A percentile compares a stretch with the other conserved stretches of the same genome.
These are phyloP conservation scores for Umbelopsis sp. DNA, from an alignment of 192 early-diverging fungal species.

Conservation along the genomic window DNA sequence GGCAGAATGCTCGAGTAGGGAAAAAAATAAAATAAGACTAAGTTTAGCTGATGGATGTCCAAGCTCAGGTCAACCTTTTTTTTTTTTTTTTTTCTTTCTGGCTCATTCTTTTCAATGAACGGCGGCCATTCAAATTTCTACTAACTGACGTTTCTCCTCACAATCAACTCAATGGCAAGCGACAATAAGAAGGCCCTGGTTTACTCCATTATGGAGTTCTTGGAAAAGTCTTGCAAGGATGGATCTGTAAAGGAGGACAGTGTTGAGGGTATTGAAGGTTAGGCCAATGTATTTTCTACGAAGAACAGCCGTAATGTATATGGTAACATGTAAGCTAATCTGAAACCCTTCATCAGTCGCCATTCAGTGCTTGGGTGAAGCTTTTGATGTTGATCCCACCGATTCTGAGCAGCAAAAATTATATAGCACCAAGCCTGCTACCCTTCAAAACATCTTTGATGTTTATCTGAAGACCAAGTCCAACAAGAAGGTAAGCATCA, in stretches of 20 bases:
- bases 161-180: slow-evolving; percentile 26
- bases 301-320: too few relatives aligned
- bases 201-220: slow-evolving; percentile 83
- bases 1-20: too few relatives aligned
- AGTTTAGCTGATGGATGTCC: too few relatives aligned
- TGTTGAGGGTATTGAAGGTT: slow-evolving; percentile 80
- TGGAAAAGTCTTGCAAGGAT: slow-evolving; percentile 66
- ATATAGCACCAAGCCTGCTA: slow-evolving; percentile 87
- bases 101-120: background rate
- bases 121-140: background rate
- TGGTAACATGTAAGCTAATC: too few relatives aligned
- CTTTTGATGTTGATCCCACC: slow-evolving; percentile 83
- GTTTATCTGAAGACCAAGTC: slow-evolving; percentile 83
- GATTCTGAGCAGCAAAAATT: slow-evolving; percentile 65
- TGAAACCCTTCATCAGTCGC: slow-evolving; percentile 57
- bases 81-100: background rate
- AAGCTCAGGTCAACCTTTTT: too few relatives aligned
- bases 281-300: too few relatives aligned
- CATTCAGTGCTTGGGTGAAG: slow-evolving; percentile 93
- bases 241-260: slow-evolving; percentile 77
- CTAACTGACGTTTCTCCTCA: background rate
- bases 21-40: too few relatives aligned
- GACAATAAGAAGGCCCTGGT: slow-evolving; percentile 77
- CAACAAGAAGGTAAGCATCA: slow-evolving; percentile 16
- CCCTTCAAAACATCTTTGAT: slow-evolving; percentile 85